Evolutionary conservation across 768 basidiomycete species (phyloP).

Genomic region (Leccinum boreale): DNA sequence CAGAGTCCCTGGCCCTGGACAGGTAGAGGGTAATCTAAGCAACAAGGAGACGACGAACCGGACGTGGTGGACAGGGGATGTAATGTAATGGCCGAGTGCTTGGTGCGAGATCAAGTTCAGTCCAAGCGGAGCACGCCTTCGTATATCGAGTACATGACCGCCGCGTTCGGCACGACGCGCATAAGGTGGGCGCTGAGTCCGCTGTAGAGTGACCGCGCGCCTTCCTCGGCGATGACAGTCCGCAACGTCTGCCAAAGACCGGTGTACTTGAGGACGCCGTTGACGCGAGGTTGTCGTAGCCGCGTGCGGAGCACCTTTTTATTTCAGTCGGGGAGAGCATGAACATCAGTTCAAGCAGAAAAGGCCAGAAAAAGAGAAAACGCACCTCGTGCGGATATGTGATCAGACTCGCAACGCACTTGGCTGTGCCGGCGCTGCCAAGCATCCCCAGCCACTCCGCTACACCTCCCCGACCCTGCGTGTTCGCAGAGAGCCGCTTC

Average conservation of each 20-base stretch:
- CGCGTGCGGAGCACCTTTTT: conserved; percentile 85
- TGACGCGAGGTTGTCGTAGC: conserved; percentile 80
- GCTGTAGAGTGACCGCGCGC: conserved; percentile 79
- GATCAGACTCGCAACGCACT: conserved; percentile 89
- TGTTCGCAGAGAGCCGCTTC: conserved; percentile 60
- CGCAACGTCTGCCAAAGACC: conserved; percentile 82
- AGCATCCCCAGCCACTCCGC: conserved; percentile 79
- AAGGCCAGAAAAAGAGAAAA: not conserved
- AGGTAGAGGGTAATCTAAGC: not conserved
- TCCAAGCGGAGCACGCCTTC: conserved; percentile 75
- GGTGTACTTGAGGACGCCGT: conserved; percentile 79
- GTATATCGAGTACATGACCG: conserved; percentile 96
- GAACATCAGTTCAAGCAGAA: not conserved
- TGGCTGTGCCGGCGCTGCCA: conserved; percentile 88
- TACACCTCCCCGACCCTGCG: conserved; percentile 54
- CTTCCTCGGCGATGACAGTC: conserved; percentile 88
- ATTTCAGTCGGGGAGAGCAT: not conserved
- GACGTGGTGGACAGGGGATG: not conserved
- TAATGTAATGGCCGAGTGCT: not conserved
- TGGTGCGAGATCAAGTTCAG: not conserved
- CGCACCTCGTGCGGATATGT: conserved; percentile 98
- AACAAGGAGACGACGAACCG: not conserved
- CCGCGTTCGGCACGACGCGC: conserved; percentile 96
- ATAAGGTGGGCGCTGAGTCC: conserved; percentile 94
- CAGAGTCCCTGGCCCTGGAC: not conserved